Percentiles rank a stretch among this genome's conserved stretches.
Evolutionary conservation across 306 rosid species (phyloP).

Genomic region (Cucumis hystrix): DNA sequence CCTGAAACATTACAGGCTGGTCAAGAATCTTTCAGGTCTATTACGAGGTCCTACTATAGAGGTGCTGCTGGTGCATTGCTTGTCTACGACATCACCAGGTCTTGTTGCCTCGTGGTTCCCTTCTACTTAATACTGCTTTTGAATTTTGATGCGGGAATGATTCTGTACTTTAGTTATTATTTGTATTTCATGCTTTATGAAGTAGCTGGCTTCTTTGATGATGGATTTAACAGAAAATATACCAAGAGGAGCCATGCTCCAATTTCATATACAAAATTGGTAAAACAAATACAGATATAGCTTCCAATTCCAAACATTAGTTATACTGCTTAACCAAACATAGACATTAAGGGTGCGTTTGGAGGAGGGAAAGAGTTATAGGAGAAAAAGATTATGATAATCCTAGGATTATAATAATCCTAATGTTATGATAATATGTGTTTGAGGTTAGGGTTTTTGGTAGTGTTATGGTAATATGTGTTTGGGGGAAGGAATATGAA

Average conservation of each 20-base stretch:
- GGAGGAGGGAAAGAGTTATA: no score
- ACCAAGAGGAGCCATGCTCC: background rate
- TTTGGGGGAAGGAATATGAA: no score
- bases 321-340: no score
- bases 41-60: slow-evolving; percentile 87
- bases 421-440: no score
- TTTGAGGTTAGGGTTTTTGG: no score
- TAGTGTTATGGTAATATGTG: no score
- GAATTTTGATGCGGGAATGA: background rate
- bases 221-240: background rate
- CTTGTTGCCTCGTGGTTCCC: background rate
- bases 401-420: no score
- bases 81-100: slow-evolving; percentile 97
- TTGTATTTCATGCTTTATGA: background rate
- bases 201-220: background rate
- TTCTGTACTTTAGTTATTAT: background rate
- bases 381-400: no score
- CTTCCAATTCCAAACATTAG: no score
- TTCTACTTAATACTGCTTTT: background rate
- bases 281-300: no score
- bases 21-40: slow-evolving; percentile 98
- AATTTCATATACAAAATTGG: background rate
- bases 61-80: slow-evolving; percentile 98
- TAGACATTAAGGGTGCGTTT: no score
- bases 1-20: slow-evolving; percentile 57